These are phyloP conservation scores for Drechslera avenae DNA, from an alignment of 2,329 filamentous ascomycete species.

Conservation along the genomic window DNA sequence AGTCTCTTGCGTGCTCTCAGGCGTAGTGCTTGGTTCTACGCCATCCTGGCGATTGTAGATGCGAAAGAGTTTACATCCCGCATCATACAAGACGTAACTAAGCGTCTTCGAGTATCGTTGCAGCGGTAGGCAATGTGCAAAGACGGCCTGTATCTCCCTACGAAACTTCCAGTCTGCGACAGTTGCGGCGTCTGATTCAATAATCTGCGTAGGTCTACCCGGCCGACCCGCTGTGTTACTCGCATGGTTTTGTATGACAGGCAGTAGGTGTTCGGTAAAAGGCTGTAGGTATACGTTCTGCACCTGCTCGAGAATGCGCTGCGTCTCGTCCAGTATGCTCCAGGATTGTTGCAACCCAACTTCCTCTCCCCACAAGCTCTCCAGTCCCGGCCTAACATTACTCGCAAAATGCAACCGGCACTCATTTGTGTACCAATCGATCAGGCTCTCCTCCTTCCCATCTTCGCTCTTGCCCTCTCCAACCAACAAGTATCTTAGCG, in stretches of 20 bases:
- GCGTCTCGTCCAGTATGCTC: constrained; percentile 45
- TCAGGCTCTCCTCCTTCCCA: constrained; percentile 35
- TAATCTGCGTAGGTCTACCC: constrained; percentile 46
- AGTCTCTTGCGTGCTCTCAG: constrained; percentile 39
- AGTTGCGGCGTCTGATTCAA: constrained; percentile 23
- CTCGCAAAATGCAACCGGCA: constrained; percentile 50
- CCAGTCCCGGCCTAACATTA: constrained; percentile 35
- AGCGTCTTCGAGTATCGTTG: constrained; percentile 61
- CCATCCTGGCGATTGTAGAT: constrained; percentile 39
- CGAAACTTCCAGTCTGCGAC: constrained; percentile 56
- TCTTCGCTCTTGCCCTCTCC: constrained; percentile 42
- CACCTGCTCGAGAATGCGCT: constrained; percentile 43
- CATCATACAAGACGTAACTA: constrained; percentile 58
- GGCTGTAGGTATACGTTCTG: constrained; percentile 47
- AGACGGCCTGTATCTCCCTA: constrained; percentile 66
- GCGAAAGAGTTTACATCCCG: constrained; percentile 57
- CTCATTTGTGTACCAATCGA: constrained; percentile 55
- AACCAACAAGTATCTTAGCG: constrained; percentile 42
- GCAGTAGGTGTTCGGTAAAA: constrained; percentile 42
- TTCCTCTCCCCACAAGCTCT: constrained; percentile 38
- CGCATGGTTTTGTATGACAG: constrained; percentile 33
- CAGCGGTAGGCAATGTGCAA: constrained; percentile 65
- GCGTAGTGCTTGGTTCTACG: constrained; percentile 19
- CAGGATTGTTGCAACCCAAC: constrained; percentile 34
- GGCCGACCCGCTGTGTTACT: constrained; percentile 37